Percentiles rank a stretch among this genome's conserved stretches.
Conservation (phyloP, 495 filamentous ascomycete genomes). For the Daldinia decipiens region DNA sequence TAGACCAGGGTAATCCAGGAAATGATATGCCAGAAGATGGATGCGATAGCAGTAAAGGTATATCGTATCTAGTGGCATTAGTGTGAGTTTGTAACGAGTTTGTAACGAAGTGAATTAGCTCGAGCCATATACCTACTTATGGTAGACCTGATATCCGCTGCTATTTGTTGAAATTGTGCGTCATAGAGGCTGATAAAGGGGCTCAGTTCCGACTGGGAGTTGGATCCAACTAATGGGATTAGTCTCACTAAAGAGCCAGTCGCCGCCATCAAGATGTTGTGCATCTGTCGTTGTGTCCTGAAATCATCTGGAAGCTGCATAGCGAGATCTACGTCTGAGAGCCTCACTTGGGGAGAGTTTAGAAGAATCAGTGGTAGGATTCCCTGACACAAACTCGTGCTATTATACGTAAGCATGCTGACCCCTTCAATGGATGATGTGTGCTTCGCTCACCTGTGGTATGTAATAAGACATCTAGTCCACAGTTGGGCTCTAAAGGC, state of each 20-base stretch:
- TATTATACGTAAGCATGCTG: neutral
- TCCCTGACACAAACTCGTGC: neutral
- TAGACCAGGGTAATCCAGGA: neutral
- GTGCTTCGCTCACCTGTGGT: neutral
- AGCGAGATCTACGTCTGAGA: neutral
- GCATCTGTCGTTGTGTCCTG: neutral
- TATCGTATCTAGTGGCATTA: neutral
- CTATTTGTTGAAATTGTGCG: neutral
- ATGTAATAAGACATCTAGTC: neutral
- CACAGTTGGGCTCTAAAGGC: neutral
- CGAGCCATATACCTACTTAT: neutral
- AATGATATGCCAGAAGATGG: neutral
- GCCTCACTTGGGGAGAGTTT: neutral
- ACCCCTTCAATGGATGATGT: neutral
- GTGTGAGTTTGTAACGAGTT: neutral
- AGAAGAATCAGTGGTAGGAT: neutral
- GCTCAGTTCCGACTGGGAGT: neutral
- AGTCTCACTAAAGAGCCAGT: neutral
- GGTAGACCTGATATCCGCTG: neutral
- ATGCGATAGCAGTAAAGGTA: neutral
- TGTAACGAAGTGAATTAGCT: neutral
- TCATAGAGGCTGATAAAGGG: neutral
- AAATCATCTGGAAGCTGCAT: neutral
- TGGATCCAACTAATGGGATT: neutral
- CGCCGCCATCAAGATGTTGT: neutral